Conservation (phyloP, 768 basidiomycete species). For the Xerocomellus intermedius region DNA sequence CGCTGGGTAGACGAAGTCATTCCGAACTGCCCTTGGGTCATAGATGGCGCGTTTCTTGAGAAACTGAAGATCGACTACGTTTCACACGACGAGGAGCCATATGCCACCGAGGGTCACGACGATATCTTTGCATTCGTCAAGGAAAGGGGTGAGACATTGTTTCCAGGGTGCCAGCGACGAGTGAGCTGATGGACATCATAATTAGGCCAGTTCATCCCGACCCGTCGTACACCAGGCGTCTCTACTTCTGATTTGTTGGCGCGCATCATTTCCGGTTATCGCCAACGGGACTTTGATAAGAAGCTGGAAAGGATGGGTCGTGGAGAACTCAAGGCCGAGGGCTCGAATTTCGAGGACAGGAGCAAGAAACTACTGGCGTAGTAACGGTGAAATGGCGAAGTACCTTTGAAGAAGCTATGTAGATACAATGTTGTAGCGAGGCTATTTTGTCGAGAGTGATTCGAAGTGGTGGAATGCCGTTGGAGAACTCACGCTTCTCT, state of each 20-base stretch:
- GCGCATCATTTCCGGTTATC: slow-evolving; percentile 86
- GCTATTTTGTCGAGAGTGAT: no score
- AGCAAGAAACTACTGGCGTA: neutral
- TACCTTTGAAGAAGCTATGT: neutral
- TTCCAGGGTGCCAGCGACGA: neutral
- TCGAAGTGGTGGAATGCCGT: no score
- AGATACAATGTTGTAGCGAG: no score
- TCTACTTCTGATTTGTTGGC: slow-evolving; percentile 93
- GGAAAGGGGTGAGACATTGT: slow-evolving; percentile 57
- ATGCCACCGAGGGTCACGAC: slow-evolving; percentile 70
- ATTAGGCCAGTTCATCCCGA: slow-evolving; percentile 91
- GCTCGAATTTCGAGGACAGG: slow-evolving; percentile 22
- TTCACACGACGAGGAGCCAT: slow-evolving; percentile 93
- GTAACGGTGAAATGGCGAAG: neutral
- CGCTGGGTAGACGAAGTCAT: slow-evolving; percentile 96
- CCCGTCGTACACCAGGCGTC: slow-evolving; percentile 89
- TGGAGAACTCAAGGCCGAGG: slow-evolving; percentile 66
- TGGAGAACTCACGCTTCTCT: no score
- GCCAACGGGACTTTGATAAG: slow-evolving; percentile 79
- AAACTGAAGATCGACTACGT: slow-evolving; percentile 93
- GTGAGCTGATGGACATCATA: neutral
- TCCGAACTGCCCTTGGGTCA: slow-evolving; percentile 87
- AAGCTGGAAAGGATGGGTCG: slow-evolving; percentile 90
- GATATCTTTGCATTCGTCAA: slow-evolving; percentile 89
- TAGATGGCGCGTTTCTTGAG: slow-evolving; percentile 78